Base-by-base conservation (phyloP, 2,329 filamentous ascomycete genomes). In the Penicillium sp. region DNA sequence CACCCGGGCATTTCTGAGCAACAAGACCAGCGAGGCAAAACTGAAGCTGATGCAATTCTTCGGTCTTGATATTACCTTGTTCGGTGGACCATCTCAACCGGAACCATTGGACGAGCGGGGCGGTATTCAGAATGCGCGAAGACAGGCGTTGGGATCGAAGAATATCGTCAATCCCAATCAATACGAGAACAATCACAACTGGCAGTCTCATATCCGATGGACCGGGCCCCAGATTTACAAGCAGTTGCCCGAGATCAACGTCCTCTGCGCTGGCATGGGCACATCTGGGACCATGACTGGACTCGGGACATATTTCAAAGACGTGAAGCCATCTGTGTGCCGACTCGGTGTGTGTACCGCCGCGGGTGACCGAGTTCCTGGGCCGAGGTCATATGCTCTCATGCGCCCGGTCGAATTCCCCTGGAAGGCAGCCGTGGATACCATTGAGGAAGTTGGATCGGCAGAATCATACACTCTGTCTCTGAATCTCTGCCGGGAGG, bases 11-110 rank as follows among this genome's bases (percentile, higher is more conserved):
- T 82, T 76, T 54, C 60, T 83, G 14, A 81, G 75, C 57, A 83
- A 83, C 60, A 83, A 83, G 65, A 82, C 78, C 1, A 77, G 73
- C 42, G 57, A 71, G 3, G 73, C 75, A 2, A 80, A 80, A 54
- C 64, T 83, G 28, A 72, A 72, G n/a, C 58, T 81, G 16, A 76
- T 83, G 74, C 76, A 78, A 42, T 81, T 83, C 56, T 83, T 83
- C 50, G 80, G 80, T 0, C 72, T 83, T 2, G 71, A 78, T 31
- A 73, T 82, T 70, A 79, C 77, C 0, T 66, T 83, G 0, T 83
- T 81, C 30, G 80, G 80, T 2, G 81, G 81, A 0, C 80, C 80
- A 0, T 78, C 79, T 1, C 79, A 82, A 41, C 79, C 78, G 0
- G 79, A 82, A 41, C 78, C 79, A 0, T 53, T 69, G 0, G 80